phyloP scores from a whole-genome alignment of 2,329 filamentous ascomycete genomes.

The Phyllosticta paracitricarpa region DNA sequence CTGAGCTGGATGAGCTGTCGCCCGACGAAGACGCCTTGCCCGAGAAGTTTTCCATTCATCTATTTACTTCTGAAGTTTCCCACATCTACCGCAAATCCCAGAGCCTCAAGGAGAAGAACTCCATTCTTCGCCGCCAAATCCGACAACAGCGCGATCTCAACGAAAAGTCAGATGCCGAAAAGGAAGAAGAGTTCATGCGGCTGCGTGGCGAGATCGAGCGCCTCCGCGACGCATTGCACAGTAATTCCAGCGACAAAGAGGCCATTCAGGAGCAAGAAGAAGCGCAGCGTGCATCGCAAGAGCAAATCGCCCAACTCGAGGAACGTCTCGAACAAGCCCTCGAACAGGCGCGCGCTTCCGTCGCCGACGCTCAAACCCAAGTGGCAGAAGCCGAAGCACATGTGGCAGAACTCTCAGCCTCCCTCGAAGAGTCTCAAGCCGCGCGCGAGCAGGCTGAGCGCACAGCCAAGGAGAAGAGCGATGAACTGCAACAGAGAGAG shows the following conservation, averaged over 20 bases:
- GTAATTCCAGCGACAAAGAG: not conserved
- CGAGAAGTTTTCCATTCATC: slow-evolving; percentile 60
- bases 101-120: slow-evolving; percentile 74
- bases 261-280: slow-evolving; percentile 11
- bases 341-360: slow-evolving; percentile 26
- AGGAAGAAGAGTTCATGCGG: slow-evolving; percentile 28
- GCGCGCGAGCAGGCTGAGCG: slow-evolving; percentile 26
- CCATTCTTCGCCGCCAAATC: slow-evolving; percentile 80
- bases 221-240: slow-evolving; percentile 28
- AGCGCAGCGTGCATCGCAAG: slow-evolving; percentile 18
- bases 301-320: slow-evolving; percentile 23
- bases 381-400: slow-evolving; percentile 24
- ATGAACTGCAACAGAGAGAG: slow-evolving; percentile 19
- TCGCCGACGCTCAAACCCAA: slow-evolving; percentile 27
- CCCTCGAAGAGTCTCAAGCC: slow-evolving; percentile 19
- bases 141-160: slow-evolving; percentile 92
- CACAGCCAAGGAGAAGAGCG: slow-evolving; percentile 23
- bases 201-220: slow-evolving; percentile 32
- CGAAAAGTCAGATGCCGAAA: slow-evolving; percentile 62
- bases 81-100: slow-evolving; percentile 69
- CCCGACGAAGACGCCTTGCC: slow-evolving; percentile 51
- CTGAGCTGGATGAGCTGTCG: slow-evolving; percentile 51
- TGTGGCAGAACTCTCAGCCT: slow-evolving; percentile 19
- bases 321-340: slow-evolving; percentile 20
- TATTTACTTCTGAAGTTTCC: slow-evolving; percentile 70